Evolutionary conservation across 2,329 filamentous ascomycete genomes (phyloP), one percentile per base, ranked within the genome.

Genomic region (Didymella segeticola): DNA sequence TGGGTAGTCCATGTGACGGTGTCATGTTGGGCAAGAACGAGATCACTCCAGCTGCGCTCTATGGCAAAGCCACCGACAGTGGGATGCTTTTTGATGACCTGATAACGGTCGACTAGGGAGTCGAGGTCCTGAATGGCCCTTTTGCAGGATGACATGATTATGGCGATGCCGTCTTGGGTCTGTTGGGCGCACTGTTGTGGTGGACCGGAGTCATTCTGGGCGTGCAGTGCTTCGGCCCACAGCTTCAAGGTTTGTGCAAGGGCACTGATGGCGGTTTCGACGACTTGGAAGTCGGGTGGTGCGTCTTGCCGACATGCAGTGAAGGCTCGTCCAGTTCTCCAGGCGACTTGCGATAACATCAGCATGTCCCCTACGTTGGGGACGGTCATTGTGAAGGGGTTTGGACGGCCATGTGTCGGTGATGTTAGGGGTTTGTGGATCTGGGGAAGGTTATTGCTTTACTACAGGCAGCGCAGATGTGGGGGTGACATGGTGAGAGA

Each of bases 1-100:
- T 79, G 76, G 1, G 74, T 71, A 2, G 78, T 80, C 78, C 79
- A 80, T 53, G 73, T 72, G 63, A 80, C 72, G 5, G 71, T 75
- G 48, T 73, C 73, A 61, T 77, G 78, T 53, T 76, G 73, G 5
- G 71, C 60, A 7, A 80, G 38, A 0, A 79, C 75, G 3, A 75
- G 61, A 31, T 77, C 70, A 43, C 73, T 78, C 79, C 78, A 81
- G 34, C 69, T 72, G 38, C 76, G 69, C 50, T 79, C 77, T 19
- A 78, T 72, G 1, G 75, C 69, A 47, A 75, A 76, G 2, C 76
- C 75, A 9, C 73, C 71, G 15, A 64, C 67, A 0, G 75, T 78
- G 20, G 73, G 68, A 47, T 74, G 72, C 56, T 75, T 78, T 42
- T 67, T 73, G 57, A 79, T 74, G 41, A 77, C 73, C 48, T 79